Base-by-base conservation (phyloP, 768 basidiomycete genomes). In the Guyanaporus albipodus region DNA sequence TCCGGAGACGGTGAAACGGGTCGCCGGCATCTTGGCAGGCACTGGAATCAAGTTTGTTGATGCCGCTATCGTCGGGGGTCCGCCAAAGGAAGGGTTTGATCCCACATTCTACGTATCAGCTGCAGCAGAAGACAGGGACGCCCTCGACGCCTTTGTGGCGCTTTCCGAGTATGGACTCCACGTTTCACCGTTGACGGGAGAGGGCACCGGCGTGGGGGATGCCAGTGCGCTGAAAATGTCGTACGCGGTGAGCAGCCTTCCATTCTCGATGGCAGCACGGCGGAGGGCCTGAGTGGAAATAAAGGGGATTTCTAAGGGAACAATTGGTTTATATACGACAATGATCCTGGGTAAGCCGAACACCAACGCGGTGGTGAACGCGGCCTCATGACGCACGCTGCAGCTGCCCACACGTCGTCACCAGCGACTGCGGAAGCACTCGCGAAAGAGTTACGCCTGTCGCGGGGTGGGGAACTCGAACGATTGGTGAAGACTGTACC, bases 141-240 rank as follows among this genome's bases (percentile, higher is more conserved):
- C 57, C 61, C 56, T 77, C 36, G 67, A 70, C 12, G 57, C 57
- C 24, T 79, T 82, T 45, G 69, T 54, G 17, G 58, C 46, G 1
- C 58, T 78, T n/a, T 61, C 68, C 14, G 54, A 67, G 44, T 71
- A 68, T 42, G 79, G 79, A 4, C 54, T 79, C 18, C 75, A 72
- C 54, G 62, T 77, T 9, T 72, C 70, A 14, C 59, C 68, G 4
- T 55, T 83, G 53, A 69, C 59, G 34, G 77, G 74, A 19, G 73
- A 76, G 43, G 75, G 72, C 23, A 67, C 68, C 1, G 73, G 73
- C 3, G 66, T 79, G 19, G 79, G 81, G 5, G 78, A 76, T 52
- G 81, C 79, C 2, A 82, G 80, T 50, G 79, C 78, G 6, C 58
- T 82, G 49, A 83, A 83, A 63, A 80, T 81, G 80, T 77, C 78